Evolutionary conservation across 805 yeast species (phyloP).

Genomic region (Tetrapisispora arboricola): DNA sequence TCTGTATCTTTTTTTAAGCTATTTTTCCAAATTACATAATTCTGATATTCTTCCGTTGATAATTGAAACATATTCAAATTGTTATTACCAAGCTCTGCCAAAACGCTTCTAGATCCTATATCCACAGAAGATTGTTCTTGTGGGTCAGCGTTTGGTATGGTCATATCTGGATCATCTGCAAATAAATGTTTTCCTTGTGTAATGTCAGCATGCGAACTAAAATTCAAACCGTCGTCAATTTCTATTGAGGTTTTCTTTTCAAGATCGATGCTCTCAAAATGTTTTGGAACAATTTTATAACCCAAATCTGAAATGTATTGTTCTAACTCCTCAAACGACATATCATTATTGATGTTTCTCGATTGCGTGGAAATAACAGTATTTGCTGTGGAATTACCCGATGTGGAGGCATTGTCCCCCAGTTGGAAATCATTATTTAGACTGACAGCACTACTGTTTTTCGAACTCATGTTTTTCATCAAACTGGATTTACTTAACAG

Average conservation of each 20-base stretch:
- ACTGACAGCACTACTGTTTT: not conserved
- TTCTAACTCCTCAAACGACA: conserved; percentile 6
- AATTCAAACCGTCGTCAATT: conserved; percentile 1
- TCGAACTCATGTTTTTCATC: not conserved
- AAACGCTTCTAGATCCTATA: too few species aligned
- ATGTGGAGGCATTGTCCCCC: conserved; percentile 2
- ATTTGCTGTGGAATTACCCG: conserved; percentile 6
- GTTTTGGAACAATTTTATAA: conserved; percentile 7
- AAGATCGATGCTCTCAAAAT: not conserved
- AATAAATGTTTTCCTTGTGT: not conserved
- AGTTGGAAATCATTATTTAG: conserved; percentile 1
- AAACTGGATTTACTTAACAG: not conserved
- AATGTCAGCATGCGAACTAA: not conserved
- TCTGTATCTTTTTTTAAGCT: not conserved
- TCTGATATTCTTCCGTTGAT: not conserved
- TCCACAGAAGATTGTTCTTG: not conserved
- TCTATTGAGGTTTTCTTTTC: not conserved
- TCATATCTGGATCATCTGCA: conserved; percentile 8
- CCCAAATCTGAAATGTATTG: conserved; percentile 10
- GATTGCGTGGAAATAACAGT: not conserved
- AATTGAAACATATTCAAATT: too few species aligned
- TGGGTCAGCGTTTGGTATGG: not conserved
- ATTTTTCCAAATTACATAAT: not conserved
- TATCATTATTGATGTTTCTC: not conserved
- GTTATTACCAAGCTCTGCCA: too few species aligned